Conservation (phyloP, 2,329 filamentous ascomycete genomes). For the Colletotrichum tanaceti region DNA sequence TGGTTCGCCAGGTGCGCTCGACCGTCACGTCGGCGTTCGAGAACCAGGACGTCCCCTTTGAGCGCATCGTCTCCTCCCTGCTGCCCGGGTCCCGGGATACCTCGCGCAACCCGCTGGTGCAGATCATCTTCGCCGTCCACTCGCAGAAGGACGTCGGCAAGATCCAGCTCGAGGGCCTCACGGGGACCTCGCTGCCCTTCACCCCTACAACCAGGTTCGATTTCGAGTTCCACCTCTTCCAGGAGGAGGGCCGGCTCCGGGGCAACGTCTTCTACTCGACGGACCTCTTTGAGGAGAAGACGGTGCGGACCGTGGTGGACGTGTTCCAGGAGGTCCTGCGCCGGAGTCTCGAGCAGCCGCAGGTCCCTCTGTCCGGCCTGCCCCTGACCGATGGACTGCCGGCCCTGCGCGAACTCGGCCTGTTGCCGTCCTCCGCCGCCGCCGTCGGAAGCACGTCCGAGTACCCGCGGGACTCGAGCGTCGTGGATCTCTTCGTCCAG, state of each 20-base stretch:
- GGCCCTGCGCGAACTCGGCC: slow-evolving; percentile 38
- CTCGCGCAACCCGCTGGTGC: slow-evolving; percentile 27
- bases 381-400: slow-evolving; percentile 5
- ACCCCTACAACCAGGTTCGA: slow-evolving; percentile 19
- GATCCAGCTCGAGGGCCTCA: slow-evolving; percentile 23
- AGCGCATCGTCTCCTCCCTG: slow-evolving; percentile 13
- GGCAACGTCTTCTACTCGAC: slow-evolving; percentile 41
- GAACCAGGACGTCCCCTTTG: slow-evolving; percentile 43
- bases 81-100: slow-evolving; percentile 22
- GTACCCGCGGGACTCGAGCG: slow-evolving; percentile 41
- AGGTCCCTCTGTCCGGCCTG: background rate
- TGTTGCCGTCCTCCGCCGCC: no score
- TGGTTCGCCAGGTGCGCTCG: slow-evolving; percentile 13
- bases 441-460: no score
- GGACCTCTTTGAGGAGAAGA: slow-evolving; percentile 12
- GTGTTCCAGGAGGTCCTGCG: slow-evolving; percentile 31
- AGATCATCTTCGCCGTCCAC: slow-evolving; percentile 25
- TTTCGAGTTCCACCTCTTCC: slow-evolving; percentile 43
- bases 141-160: slow-evolving; percentile 13
- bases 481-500: slow-evolving; percentile 43
- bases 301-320: slow-evolving; percentile 42
- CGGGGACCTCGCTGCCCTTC: background rate
- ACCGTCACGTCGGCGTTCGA: slow-evolving; percentile 33
- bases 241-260: slow-evolving; percentile 33
- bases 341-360: background rate